phyloP scores from a whole-genome alignment of 257 asterid species.

The Ligustrum vulgare region DNA sequence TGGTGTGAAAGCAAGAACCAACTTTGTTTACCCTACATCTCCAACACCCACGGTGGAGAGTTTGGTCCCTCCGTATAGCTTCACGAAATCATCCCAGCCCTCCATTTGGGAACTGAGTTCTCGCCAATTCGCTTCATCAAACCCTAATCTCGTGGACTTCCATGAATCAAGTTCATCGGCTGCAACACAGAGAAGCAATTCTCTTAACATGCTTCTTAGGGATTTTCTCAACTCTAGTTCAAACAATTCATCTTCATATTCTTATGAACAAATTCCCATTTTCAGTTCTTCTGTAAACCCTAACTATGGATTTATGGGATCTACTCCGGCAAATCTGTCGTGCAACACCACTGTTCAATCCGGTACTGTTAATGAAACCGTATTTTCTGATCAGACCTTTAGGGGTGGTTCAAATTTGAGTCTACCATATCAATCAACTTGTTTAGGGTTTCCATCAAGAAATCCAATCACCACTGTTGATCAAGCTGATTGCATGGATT shows the following conservation, averaged over 20 bases:
- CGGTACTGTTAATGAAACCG: background rate
- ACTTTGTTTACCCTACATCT: constrained; percentile 68
- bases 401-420: constrained; percentile 8
- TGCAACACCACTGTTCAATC: constrained; percentile 21
- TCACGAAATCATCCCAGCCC: constrained; percentile 36
- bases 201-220: constrained; percentile 49
- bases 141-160: constrained; percentile 36
- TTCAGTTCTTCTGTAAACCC: background rate
- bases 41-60: constrained; percentile 24
- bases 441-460: background rate
- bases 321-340: constrained; percentile 22
- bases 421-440: too few species aligned
- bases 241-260: constrained; percentile 20
- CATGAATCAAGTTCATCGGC: background rate
- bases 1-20: constrained; percentile 78
- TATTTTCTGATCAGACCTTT: constrained; percentile 22
- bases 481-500: constrained; percentile 44
- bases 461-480: background rate
- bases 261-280: constrained; percentile 30
- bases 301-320: constrained; percentile 14
- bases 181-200: constrained; percentile 5
- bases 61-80: constrained; percentile 39
- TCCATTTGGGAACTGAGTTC: constrained; percentile 23
- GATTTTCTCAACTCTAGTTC: constrained; percentile 35
- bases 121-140: constrained; percentile 26